Evolutionary conservation across 2,329 filamentous ascomycete species (phyloP).

Genomic region (Colletotrichum tabaci): DNA sequence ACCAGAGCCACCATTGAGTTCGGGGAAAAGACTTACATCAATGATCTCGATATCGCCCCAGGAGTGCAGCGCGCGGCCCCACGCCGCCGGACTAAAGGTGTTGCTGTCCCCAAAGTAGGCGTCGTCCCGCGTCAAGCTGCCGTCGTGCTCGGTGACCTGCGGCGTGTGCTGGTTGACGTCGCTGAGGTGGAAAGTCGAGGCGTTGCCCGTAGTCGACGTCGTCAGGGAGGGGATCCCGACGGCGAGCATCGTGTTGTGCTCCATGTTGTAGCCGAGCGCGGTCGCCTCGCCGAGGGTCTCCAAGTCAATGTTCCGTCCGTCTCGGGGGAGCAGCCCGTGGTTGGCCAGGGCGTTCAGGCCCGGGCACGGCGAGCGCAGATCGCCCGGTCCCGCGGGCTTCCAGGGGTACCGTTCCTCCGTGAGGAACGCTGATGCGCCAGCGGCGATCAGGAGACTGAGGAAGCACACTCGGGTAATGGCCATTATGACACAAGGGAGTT

Average conservation of each 20-base stretch:
- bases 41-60: no score
- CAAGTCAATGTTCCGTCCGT: slow-evolving; percentile 21
- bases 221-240: slow-evolving; percentile 39
- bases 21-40: no score
- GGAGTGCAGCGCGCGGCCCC: no score
- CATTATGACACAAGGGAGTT: not conserved
- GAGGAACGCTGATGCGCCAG: not conserved
- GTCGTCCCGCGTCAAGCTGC: slow-evolving; percentile 49
- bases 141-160: slow-evolving; percentile 53
- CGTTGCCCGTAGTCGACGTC: slow-evolving; percentile 48
- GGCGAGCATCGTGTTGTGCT: slow-evolving; percentile 29
- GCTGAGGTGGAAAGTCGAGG: slow-evolving; percentile 47
- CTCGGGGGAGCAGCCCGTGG: slow-evolving; percentile 43
- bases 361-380: slow-evolving; percentile 43
- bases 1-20: slow-evolving; percentile 19
- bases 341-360: slow-evolving; percentile 46
- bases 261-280: slow-evolving; percentile 34
- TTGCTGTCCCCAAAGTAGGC: slow-evolving; percentile 49
- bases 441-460: not conserved
- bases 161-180: slow-evolving; percentile 46
- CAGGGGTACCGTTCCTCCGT: slow-evolving; percentile 19
- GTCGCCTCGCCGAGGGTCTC: slow-evolving; percentile 26
- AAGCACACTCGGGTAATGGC: not conserved
- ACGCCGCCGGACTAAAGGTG: slow-evolving; percentile 36
- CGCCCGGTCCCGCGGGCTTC: slow-evolving; percentile 8